A percentile compares a stretch with the other conserved stretches of the same genome.
Evolutionary conservation across 257 asterid species (phyloP).

Genomic region (Rehmannia glutinosa): DNA sequence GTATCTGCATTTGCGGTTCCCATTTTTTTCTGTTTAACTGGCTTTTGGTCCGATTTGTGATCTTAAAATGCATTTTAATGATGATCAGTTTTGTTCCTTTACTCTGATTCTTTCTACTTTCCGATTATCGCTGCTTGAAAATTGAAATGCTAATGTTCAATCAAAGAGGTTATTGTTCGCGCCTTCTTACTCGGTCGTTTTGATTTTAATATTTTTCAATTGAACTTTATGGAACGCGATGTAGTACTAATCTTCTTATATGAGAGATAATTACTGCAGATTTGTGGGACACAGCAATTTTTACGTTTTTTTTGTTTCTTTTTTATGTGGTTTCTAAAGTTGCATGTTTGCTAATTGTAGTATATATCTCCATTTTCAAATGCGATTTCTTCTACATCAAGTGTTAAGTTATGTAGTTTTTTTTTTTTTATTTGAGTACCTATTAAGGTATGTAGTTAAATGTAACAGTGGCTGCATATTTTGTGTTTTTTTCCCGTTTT

Average conservation of each 20-base stretch:
- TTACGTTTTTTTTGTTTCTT: too few species aligned
- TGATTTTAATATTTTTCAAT: not conserved
- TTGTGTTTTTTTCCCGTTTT: not conserved
- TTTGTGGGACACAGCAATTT: not conserved
- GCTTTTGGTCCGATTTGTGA: too few species aligned
- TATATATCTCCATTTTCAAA: not conserved
- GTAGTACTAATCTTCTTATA: not conserved
- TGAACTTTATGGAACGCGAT: not conserved
- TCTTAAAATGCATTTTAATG: not conserved
- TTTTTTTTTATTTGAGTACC: too few species aligned
- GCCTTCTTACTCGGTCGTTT: not conserved
- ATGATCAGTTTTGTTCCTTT: not conserved
- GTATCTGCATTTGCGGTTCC: not conserved
- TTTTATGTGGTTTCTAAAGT: not conserved
- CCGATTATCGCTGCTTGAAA: not conserved
- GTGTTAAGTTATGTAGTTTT: not conserved
- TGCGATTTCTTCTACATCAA: not conserved
- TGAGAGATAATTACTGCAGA: not conserved
- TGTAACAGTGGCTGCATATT: not conserved
- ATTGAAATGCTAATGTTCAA: slow-evolving; percentile 2
- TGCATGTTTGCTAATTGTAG: not conserved
- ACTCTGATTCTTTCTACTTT: not conserved
- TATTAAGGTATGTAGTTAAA: too few species aligned
- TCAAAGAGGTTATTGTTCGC: not conserved
- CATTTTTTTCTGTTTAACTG: too few species aligned